Conservation (phyloP, 352 stramenopile genomes). For the Phytopythium ostracodes region DNA sequence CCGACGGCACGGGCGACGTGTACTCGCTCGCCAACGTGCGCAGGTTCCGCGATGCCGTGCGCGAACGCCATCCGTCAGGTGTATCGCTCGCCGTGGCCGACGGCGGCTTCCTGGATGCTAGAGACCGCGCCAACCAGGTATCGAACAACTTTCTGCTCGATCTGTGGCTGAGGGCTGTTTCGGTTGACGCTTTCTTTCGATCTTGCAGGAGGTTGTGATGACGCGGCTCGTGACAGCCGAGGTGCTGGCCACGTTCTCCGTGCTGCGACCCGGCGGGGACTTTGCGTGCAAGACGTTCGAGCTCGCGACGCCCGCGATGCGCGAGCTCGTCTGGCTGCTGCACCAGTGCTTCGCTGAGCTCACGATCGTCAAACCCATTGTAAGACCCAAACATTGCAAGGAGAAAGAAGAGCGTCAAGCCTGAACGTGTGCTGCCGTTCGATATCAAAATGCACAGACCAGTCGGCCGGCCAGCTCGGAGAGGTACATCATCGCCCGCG, state of each 20-base stretch:
- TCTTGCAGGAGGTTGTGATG: conserved; percentile 56
- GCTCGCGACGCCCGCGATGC: conserved; percentile 47
- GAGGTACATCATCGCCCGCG: conserved; percentile 53
- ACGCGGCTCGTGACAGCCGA: conserved; percentile 56
- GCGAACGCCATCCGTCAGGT: conserved; percentile 19
- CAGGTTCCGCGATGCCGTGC: conserved; percentile 43
- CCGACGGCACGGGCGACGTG: conserved; percentile 68
- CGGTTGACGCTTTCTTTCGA: too few relatives aligned
- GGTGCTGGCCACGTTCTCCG: conserved; percentile 46
- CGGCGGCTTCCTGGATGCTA: conserved; percentile 66
- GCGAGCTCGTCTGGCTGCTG: conserved; percentile 62
- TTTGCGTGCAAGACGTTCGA: conserved; percentile 86
- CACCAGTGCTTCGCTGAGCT: conserved; percentile 57
- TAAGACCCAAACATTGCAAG: conserved; percentile 12
- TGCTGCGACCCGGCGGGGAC: conserved; percentile 39
- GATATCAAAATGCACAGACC: conserved; percentile 34
- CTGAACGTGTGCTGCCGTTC: conserved; percentile 4
- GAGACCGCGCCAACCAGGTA: conserved; percentile 60
- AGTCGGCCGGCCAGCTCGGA: conserved; percentile 79
- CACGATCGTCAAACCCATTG: conserved; percentile 66
- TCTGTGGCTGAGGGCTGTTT: too few relatives aligned
- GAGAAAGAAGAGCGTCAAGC: neutral
- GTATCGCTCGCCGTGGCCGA: conserved; percentile 66
- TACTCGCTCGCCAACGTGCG: conserved; percentile 58
- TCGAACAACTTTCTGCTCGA: neutral